A percentile compares a stretch with the other conserved stretches of the same genome.
Evolutionary conservation across 176 grass and related monocot genomes (phyloP).

Genomic region (Triticum timopheevii): DNA sequence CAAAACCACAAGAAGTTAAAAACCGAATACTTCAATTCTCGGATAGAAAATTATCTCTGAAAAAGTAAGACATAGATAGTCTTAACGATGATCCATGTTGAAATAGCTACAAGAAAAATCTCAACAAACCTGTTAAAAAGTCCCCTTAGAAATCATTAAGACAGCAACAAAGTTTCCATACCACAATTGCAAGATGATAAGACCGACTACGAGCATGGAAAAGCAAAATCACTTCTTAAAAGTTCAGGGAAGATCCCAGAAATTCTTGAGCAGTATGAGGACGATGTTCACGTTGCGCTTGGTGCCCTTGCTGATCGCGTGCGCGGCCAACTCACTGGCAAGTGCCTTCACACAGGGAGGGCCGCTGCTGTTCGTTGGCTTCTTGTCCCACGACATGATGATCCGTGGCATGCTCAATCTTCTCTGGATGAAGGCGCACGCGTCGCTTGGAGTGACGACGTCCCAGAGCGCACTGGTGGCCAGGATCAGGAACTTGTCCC

Average conservation of each 20-base stretch:
- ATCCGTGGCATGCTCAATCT: background rate
- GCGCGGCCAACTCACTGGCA: background rate
- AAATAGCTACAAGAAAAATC: background rate
- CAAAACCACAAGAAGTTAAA: background rate
- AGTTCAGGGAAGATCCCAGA: background rate
- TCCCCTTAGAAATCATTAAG: background rate
- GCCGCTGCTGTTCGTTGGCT: background rate
- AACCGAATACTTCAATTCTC: background rate
- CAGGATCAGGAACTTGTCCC: conserved; percentile 32
- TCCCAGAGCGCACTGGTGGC: conserved; percentile 15
- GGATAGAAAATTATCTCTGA: background rate
- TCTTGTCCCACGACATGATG: background rate
- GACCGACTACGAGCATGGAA: background rate
- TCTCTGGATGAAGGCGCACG: background rate
- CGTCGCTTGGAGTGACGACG: background rate
- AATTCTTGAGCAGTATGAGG: conserved; percentile 9
- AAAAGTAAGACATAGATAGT: background rate
- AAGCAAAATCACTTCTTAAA: background rate
- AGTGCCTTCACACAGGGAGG: background rate
- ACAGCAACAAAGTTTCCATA: background rate
- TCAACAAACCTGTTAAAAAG: background rate
- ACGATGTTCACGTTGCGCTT: background rate
- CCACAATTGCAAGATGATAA: background rate
- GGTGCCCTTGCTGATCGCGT: background rate
- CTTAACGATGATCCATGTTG: background rate